A percentile compares a stretch with the other conserved stretches of the same genome.
Conservation (phyloP, 2,329 filamentous ascomycete genomes). For the Colletotrichum brevisporum region DNA sequence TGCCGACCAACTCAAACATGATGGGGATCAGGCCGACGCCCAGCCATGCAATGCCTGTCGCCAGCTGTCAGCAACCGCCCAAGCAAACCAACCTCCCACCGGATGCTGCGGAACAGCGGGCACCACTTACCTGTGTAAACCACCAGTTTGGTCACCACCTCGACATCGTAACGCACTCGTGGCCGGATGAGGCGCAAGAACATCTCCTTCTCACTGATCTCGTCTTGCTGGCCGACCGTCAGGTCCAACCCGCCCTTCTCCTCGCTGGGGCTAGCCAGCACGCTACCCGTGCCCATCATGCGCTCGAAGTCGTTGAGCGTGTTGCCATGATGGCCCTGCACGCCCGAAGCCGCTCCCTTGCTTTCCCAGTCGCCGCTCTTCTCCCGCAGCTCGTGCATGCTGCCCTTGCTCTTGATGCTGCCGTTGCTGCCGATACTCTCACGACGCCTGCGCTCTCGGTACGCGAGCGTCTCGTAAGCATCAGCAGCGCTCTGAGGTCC, state of each 20-base stretch:
- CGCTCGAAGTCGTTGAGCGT: slow-evolving; percentile 76
- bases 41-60: slow-evolving; percentile 83
- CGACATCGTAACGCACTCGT: slow-evolving; percentile 95
- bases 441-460: slow-evolving; percentile 76
- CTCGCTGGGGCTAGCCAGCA: slow-evolving; percentile 53
- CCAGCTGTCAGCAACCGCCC: slow-evolving; percentile 36
- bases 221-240: slow-evolving; percentile 60
- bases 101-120: slow-evolving; percentile 35
- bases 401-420: slow-evolving; percentile 60
- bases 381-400: slow-evolving; percentile 57
- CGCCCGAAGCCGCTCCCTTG: slow-evolving; percentile 59
- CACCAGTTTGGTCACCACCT: slow-evolving; percentile 96
- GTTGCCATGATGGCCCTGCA: slow-evolving; percentile 54
- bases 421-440: slow-evolving; percentile 69
- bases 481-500: slow-evolving; percentile 97
- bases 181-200: slow-evolving; percentile 88
- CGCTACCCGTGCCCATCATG: slow-evolving; percentile 79
- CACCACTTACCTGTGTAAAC: slow-evolving; percentile 84
- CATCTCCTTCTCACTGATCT: slow-evolving; percentile 80
- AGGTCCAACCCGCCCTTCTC: slow-evolving; percentile 52
- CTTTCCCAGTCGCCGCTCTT: slow-evolving; percentile 56
- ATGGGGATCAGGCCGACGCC: slow-evolving; percentile 82
- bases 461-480: slow-evolving; percentile 94
- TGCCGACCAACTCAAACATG: slow-evolving; percentile 74
- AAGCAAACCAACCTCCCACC: slow-evolving; percentile 21